These are phyloP conservation scores for Neurospora sp. DNA, from an alignment of 2,329 filamentous ascomycete genomes.

Conservation along the genomic window DNA sequence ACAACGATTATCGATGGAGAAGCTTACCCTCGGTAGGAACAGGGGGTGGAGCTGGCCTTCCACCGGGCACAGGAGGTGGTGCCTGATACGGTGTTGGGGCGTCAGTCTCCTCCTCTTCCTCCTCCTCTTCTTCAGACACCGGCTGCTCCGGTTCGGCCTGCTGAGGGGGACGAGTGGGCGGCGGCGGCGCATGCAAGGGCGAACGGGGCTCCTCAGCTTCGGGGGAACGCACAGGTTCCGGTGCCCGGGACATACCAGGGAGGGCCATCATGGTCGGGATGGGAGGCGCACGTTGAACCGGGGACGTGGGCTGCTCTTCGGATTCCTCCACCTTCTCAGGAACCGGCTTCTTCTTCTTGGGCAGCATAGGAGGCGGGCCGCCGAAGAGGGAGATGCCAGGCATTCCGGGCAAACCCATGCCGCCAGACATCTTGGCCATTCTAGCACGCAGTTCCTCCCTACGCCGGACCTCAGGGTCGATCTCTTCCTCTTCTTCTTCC, in stretches of 20 bases:
- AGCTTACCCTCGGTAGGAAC: constrained; percentile 52
- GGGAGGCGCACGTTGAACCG: constrained; percentile 38
- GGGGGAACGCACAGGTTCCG: constrained; percentile 23
- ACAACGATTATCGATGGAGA: neutral
- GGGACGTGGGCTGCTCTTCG: constrained; percentile 33
- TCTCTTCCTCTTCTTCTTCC: constrained; percentile 72
- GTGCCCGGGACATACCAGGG: constrained; percentile 59
- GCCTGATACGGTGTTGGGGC: constrained; percentile 22
- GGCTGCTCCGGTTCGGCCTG: constrained; percentile 38
- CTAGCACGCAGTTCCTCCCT: constrained; percentile 83
- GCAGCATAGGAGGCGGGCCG: constrained; percentile 51
- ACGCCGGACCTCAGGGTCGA: constrained; percentile 78
- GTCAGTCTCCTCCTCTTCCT: constrained; percentile 23
- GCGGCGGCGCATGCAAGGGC: neutral
- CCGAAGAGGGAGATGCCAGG: constrained; percentile 46
- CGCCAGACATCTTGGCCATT: constrained; percentile 98
- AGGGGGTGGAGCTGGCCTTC: constrained; percentile 46
- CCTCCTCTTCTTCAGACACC: constrained; percentile 26
- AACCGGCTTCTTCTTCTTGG: constrained; percentile 47
- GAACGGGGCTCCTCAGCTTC: neutral
- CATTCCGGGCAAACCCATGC: constrained; percentile 94
- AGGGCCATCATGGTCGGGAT: constrained; percentile 54
- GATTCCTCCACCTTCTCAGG: constrained; percentile 34
- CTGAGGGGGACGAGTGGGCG: constrained; percentile 24
- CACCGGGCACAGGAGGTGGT: constrained; percentile 37